Evolutionary conservation across 2,329 filamentous ascomycete species (phyloP), one percentile per base, ranked within the genome.

Genomic region (Colletotrichum tabaci): DNA sequence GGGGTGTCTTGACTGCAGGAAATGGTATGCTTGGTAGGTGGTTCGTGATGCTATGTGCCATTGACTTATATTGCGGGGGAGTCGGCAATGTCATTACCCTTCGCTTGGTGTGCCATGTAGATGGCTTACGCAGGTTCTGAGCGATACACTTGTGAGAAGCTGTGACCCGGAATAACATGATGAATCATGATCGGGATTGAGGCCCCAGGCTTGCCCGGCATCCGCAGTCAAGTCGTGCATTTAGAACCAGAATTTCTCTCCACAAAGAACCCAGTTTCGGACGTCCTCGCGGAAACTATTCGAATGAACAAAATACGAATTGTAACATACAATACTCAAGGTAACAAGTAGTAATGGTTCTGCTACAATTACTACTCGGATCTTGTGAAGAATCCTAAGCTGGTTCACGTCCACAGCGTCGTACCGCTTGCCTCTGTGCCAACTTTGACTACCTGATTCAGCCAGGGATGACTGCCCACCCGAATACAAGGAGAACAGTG

Each of bases 41-140:
- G n/a, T 12, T 35, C 42, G 18, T 26, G 49, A 35, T 42, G 23
- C 63, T 30, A 40, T 38, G 49, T 67, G 56, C 63, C 56, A 23
- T 50, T 63, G 18, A 16, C 30, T 52, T 57, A 56, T 42, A 46
- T 49, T 70, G 44, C 35, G 60, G 66, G 60, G 52, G 66, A 68
- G 30, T 57, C 40, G 44, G 56, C 49, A 26, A n/a, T 46, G 56
- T 26, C 42, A 56, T 47, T 42, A 50, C 61, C 26, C n/a, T 18
- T 35, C 18, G 18, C n/a, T 23, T 52, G n/a, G 18, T 12, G 30
- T 18, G 35, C 40, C 10, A 23, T 35, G 30, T 3, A 26, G 23
- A 44, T 30, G 30, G 16, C 30, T 56, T 42, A 7, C 15, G 53
- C 53, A 42, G n/a, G 5, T 44, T 35, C 42, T 49, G 42, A 50